A percentile compares a stretch with the other conserved stretches of the same genome.
phyloP scores from a whole-genome alignment of 2,329 filamentous ascomycete genomes.

The Lasiodiplodia citricola region DNA sequence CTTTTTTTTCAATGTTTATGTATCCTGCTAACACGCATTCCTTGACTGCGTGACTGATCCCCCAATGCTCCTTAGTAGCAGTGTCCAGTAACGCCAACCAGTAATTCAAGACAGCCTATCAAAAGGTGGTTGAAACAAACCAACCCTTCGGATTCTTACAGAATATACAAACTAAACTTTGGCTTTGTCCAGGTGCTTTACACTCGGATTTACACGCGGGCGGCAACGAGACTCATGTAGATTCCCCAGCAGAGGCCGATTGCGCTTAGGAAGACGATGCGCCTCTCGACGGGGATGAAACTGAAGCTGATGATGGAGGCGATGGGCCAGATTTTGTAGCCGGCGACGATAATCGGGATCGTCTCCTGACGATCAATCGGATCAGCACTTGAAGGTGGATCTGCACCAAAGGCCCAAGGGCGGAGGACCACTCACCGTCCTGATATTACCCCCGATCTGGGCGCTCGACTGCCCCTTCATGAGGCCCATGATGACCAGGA shows the following conservation, averaged over 20 bases:
- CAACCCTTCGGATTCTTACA: no score
- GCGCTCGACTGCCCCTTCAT: constrained; percentile 44
- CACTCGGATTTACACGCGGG: constrained; percentile 23
- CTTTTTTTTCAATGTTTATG: no score
- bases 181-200: neutral
- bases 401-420: neutral
- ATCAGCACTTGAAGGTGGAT: constrained; percentile 35
- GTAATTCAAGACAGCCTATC: neutral
- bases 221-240: constrained; percentile 70
- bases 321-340: constrained; percentile 74
- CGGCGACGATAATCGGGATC: constrained; percentile 56
- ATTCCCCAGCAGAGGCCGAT: constrained; percentile 77
- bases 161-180: neutral
- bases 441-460: constrained; percentile 40
- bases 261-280: constrained; percentile 73
- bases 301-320: constrained; percentile 75
- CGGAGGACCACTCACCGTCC: constrained; percentile 42
- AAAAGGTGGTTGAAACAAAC: neutral
- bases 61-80: neutral
- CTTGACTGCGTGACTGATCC: neutral
- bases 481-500: constrained; percentile 65
- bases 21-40: neutral
- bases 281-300: constrained; percentile 69
- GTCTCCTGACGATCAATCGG: constrained; percentile 41
- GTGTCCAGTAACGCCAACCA: neutral